phyloP scores from a whole-genome alignment of 352 stramenopile genomes.

The Achlya hypogyna region DNA sequence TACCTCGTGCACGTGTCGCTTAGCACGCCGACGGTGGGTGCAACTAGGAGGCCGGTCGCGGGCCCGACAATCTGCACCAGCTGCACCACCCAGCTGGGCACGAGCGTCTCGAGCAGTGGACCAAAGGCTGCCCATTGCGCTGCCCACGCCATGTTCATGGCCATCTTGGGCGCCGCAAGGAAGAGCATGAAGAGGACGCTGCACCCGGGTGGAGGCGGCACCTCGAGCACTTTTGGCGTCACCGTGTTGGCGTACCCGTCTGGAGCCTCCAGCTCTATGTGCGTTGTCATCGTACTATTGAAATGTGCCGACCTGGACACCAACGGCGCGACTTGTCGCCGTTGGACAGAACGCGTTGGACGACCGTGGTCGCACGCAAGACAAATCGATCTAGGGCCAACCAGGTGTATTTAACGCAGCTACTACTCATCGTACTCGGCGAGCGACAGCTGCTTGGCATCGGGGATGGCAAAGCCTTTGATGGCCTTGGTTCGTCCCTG shows the following conservation, averaged over 20 bases:
- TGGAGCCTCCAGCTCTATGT: background rate
- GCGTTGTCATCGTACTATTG: background rate
- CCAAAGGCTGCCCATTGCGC: constrained; percentile 48
- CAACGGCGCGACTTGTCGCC: background rate
- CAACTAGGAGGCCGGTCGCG: constrained; percentile 38
- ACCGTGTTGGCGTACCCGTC: constrained; percentile 14
- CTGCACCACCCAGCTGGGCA: constrained; percentile 45
- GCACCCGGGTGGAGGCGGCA: background rate
- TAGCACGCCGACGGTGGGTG: constrained; percentile 42
- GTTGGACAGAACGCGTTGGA: no score
- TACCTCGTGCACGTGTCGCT: constrained; percentile 29
- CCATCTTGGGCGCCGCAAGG: constrained; percentile 42
- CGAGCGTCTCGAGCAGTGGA: constrained; percentile 42
- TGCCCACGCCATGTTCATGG: constrained; percentile 52
- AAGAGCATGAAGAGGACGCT: constrained; percentile 49
- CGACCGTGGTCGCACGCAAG: no score
- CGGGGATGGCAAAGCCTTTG: constrained; percentile 29
- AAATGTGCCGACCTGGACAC: background rate
- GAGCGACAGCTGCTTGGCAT: constrained; percentile 58
- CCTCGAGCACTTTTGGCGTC: constrained; percentile 3
- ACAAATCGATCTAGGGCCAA: no score
- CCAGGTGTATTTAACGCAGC: no score
- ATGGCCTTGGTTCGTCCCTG: background rate
- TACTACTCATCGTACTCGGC: constrained; percentile 67
- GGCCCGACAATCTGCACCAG: constrained; percentile 47